Evolutionary conservation across 495 filamentous ascomycete genomes (phyloP), one percentile per base, ranked within the genome.

Genomic region (Podospora conica): DNA sequence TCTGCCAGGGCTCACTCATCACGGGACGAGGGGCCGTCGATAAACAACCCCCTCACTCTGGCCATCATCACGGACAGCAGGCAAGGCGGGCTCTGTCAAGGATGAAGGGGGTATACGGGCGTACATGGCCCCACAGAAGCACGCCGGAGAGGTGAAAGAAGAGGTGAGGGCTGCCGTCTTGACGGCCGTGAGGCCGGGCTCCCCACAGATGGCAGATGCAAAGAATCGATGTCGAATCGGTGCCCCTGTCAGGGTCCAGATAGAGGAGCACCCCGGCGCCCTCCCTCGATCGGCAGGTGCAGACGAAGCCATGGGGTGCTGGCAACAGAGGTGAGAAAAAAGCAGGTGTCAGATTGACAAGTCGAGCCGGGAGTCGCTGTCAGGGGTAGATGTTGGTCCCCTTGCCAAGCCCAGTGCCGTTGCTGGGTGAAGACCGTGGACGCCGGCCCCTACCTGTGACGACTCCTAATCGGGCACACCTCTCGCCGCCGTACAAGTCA

Each of bases 341-440:
- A 40, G 28, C 55, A 60, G 56, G 62, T 70, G 68, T 65, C 63
- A 70, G 64, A 72, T 70, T 70, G 68, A 66, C 70, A 68, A 66
- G 63, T 63, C 59, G 66, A 59, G 29, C 63, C 55, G 63, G 63
- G 54, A 64, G 55, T 28, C 25, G 63, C 27, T 20, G 40, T 48
- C 40, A 48, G 53, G 23, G 23, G 58, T 21, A 31, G 61, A 55
- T 31, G 53, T 55, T 12, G 33, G 33, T 18, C 55, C 12, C 5
- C 59, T 28, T 61, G 59, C 55, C 55, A 48, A 48, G 40, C 18
- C 40, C 40, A 48, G 18, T 64, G 55, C 55, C 20, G 55, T 63
- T 54, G 28, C 21, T 61, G 59, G 61, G 48, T 53, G 33, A 48
- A 18, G 15, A 48, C 40, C n/a, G n/a, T n/a, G n/a, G n/a, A n/a